Conservation (phyloP, 306 rosid species). For the Mimosa bimucronata region DNA sequence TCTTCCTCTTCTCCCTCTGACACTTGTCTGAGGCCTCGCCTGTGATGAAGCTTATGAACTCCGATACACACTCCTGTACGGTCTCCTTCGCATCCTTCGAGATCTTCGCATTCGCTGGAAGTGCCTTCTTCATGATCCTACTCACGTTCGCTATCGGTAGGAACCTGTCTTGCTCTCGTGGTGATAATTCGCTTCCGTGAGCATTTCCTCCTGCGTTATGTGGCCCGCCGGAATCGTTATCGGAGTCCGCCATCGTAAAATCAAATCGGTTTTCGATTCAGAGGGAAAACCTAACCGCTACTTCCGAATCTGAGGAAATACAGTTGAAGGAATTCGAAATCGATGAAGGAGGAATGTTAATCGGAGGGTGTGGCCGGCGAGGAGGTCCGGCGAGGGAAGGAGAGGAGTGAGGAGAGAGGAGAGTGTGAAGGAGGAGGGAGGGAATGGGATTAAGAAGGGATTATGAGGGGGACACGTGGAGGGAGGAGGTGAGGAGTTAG, state of each 20-base stretch:
- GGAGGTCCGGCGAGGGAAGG: no score
- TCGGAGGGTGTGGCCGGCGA: no score
- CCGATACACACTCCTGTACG: conserved; percentile 74
- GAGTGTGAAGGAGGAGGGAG: conserved; percentile 52
- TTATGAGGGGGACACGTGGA: conserved; percentile 44
- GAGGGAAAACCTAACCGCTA: neutral
- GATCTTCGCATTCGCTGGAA: conserved; percentile 77
- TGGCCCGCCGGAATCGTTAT: conserved; percentile 64
- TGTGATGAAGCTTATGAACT: conserved; percentile 74
- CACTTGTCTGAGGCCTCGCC: conserved; percentile 82
- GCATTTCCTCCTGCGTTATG: conserved; percentile 20
- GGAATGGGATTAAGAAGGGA: conserved; percentile 41
- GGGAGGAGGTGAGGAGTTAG: conserved; percentile 30
- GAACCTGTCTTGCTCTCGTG: conserved; percentile 62
- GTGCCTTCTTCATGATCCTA: conserved; percentile 74
- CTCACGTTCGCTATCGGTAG: conserved; percentile 77
- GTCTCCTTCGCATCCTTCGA: conserved; percentile 77
- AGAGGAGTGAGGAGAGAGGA: conserved; percentile 47
- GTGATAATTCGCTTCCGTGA: conserved; percentile 49
- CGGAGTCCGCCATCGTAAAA: conserved; percentile 65
- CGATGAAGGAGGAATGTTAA: no score
- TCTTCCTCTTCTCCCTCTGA: conserved; percentile 71
- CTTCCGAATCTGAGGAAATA: neutral
- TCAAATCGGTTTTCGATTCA: conserved; percentile 1
- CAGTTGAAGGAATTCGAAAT: neutral